A percentile compares a stretch with the other conserved stretches of the same genome.
These are phyloP conservation scores for Begonia loranthoides DNA, from an alignment of 306 rosid genomes.

Conservation along the genomic window DNA sequence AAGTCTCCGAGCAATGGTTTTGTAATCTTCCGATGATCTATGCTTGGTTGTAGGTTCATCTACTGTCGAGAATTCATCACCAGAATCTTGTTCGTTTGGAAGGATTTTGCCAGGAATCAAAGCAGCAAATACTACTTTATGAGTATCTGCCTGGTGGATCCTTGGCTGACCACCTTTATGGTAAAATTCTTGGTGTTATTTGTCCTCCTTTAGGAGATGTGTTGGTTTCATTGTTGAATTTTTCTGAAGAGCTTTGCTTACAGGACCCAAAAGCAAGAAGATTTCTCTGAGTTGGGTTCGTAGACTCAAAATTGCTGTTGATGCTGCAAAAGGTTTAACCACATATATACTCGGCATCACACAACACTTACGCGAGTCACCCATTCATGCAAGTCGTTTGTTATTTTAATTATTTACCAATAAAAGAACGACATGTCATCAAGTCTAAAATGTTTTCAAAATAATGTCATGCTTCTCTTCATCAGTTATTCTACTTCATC, in stretches of 20 bases:
- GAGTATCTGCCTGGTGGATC: conserved; percentile 96
- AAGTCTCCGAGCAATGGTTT: no score
- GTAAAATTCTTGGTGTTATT: conserved; percentile 15
- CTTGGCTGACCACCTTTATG: conserved; percentile 70
- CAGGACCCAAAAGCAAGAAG: conserved; percentile 48
- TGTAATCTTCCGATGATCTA: not conserved
- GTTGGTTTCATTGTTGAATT: conserved; percentile 1
- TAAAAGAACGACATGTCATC: no score
- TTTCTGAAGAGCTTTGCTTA: not conserved
- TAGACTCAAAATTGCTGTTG: conserved; percentile 86
- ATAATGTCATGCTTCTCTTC: no score
- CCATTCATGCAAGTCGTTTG: not conserved
- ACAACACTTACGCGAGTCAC: not conserved
- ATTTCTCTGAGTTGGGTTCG: conserved; percentile 77
- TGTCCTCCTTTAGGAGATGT: not conserved
- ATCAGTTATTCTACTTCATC: no score
- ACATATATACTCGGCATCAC: not conserved
- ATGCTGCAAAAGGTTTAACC: conserved; percentile 80
- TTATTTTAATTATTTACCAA: no score
- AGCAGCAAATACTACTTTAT: conserved; percentile 85
- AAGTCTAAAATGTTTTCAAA: no score
- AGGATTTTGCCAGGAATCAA: conserved; percentile 82
- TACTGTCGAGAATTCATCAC: conserved; percentile 64
- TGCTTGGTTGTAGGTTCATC: conserved; percentile 41
- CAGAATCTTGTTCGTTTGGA: conserved; percentile 85